A percentile compares a stretch with the other conserved stretches of the same genome.
These are phyloP conservation scores for Zoysia pacifica DNA, from an alignment of 176 grass and related monocot genomes.

Conservation along the genomic window DNA sequence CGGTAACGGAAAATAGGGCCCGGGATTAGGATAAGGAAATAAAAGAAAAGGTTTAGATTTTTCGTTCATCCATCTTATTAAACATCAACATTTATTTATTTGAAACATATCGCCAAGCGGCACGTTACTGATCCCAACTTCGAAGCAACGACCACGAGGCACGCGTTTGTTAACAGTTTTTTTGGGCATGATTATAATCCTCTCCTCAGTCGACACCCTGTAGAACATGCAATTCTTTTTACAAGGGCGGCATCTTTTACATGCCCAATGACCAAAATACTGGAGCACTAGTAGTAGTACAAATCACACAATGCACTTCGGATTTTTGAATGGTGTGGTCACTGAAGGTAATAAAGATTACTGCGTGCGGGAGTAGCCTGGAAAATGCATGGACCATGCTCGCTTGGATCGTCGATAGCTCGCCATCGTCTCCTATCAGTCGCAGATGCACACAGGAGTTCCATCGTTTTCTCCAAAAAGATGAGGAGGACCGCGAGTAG, in stretches of 20 bases:
- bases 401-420: slow-evolving; percentile 5
- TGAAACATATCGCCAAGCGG: too few species aligned
- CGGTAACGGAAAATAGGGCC: too few species aligned
- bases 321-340: not conserved
- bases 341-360: slow-evolving; percentile 10
- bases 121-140: not conserved
- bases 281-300: too few species aligned
- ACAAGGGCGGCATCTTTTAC: not conserved
- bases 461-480: slow-evolving; percentile 52
- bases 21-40: too few species aligned
- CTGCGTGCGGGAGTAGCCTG: not conserved
- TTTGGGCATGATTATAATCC: not conserved
- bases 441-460: slow-evolving; percentile 48
- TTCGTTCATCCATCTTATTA: too few species aligned
- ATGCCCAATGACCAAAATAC: not conserved
- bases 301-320: not conserved
- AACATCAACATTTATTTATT: too few species aligned
- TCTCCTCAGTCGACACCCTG: not conserved
- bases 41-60: too few species aligned
- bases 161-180: not conserved
- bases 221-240: not conserved
- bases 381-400: slow-evolving; percentile 6
- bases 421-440: not conserved
- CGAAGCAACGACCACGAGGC: not conserved
- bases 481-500: slow-evolving; percentile 42